Evolutionary conservation across 75 land plant genomes (phyloP).

Genomic region (Azolla pinnata): DNA sequence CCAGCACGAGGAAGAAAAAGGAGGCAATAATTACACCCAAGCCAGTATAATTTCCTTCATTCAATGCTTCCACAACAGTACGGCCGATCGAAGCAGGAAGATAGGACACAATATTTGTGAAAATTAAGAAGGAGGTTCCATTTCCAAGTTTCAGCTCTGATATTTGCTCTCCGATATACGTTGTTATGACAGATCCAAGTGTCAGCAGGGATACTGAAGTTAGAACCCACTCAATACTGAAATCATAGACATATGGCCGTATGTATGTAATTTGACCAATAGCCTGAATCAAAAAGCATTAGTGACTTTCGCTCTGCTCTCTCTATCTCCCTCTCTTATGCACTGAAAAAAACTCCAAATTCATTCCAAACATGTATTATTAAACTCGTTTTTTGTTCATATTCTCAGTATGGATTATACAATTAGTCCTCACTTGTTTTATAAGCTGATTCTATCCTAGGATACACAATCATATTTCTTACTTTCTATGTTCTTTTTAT

Average conservation of each 20-base stretch:
- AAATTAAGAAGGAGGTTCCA: slow-evolving; percentile 94
- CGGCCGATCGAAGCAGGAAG: slow-evolving; percentile 97
- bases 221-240: slow-evolving; percentile 74
- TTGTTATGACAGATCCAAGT: slow-evolving; percentile 79
- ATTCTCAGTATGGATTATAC: too few species aligned
- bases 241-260: slow-evolving; percentile 93
- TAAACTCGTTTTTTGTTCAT: too few species aligned
- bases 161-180: slow-evolving; percentile 83
- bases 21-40: slow-evolving; percentile 49
- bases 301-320: slow-evolving; percentile 2
- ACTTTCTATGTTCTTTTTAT: too few species aligned
- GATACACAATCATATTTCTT: too few species aligned
- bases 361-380: too few species aligned
- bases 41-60: slow-evolving; percentile 90
- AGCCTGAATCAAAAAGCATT: slow-evolving; percentile 46
- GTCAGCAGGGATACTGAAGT: slow-evolving; percentile 68
- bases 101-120: slow-evolving; percentile 92
- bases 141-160: slow-evolving; percentile 97
- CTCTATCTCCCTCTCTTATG: slow-evolving; percentile 4
- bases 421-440: too few species aligned
- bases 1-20: slow-evolving; percentile 80
- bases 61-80: slow-evolving; percentile 66
- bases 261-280: slow-evolving; percentile 91
- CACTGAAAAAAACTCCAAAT: too few species aligned
- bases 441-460: too few species aligned